phyloP scores from a whole-genome alignment of 2,329 filamentous ascomycete genomes.

The Pseudocercospora macadamiae region DNA sequence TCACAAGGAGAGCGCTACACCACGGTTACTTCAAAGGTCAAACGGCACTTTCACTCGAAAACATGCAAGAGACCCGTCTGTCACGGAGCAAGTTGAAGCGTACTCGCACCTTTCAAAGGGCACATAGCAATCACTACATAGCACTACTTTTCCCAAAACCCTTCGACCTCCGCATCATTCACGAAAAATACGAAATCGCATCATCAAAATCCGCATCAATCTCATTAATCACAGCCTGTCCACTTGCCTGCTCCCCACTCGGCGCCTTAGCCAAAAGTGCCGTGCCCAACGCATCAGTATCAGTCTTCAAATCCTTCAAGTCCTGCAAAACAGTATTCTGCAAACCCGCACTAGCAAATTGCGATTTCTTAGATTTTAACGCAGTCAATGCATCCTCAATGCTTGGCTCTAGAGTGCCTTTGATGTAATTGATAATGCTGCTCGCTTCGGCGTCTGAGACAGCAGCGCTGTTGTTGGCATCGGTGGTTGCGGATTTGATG shows the following conservation, averaged over 20 bases:
- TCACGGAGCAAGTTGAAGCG: too few species aligned
- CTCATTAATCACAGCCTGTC: constrained; percentile 21
- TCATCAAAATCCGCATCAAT: constrained; percentile 46
- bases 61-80: too few species aligned
- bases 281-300: constrained; percentile 19
- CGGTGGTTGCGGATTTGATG: background rate
- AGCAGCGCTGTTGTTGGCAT: background rate
- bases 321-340: constrained; percentile 18
- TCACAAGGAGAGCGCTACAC: too few species aligned
- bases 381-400: background rate
- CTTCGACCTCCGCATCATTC: too few species aligned
- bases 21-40: too few species aligned
- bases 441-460: background rate
- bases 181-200: constrained; percentile 15
- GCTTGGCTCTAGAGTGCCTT: background rate
- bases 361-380: background rate
- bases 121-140: too few species aligned
- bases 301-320: constrained; percentile 16
- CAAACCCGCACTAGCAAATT: constrained; percentile 4
- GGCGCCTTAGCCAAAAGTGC: constrained; percentile 21
- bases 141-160: too few species aligned
- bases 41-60: too few species aligned
- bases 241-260: constrained; percentile 15
- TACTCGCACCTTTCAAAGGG: too few species aligned
- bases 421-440: background rate